Evolutionary conservation across 2,329 filamentous ascomycete genomes (phyloP), one percentile per base, ranked within the genome.

Genomic region (Colletotrichum paranaense): DNA sequence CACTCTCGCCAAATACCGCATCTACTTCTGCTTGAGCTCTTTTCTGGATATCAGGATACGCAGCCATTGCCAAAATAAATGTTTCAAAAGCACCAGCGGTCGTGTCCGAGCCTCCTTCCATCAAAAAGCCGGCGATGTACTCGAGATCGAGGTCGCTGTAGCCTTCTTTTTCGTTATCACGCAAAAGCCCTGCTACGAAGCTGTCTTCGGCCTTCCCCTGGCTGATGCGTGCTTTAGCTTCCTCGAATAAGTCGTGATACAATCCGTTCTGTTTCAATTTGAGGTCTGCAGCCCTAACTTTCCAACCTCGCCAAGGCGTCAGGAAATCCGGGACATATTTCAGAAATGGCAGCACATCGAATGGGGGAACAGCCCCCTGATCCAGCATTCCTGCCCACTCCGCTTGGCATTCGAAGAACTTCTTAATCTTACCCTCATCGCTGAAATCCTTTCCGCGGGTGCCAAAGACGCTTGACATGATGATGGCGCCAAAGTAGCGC

Each of bases 21-120:
- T 80, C 78, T 46, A 81, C 75, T 46, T 81, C 80, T 2, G 73
- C 63, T 11, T 78, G 78, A 0, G 78, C 80, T 38, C 76, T 78
- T 4, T 67, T 59, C 26, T 79, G 67, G 16, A 76, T 69, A 0
- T 76, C 67, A 14, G 75, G 74, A 63, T 75, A 77, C 4, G 74
- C 5, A 4, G 79, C 60, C 78, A 81, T 78, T 5, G 79, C 77
- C 8, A 81, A 73, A 0, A 80, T 52, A 19, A 68, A 68, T 1
- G 66, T 63, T 14, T 63, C 57, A 7, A 63, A 68, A 14, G 66
- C 59, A 0, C 78, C 75, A 14, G 75, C 77, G 9, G 76, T 74
- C 8, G 78, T 79, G 26, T 79, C 78, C 11, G 77, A 78, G 4
- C 77, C 77, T 26, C 77, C 78, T 42, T 79, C 78, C 59, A 79